These are phyloP conservation scores for Spathaspora girioi DNA, from an alignment of 805 yeast genomes.

Conservation along the genomic window DNA sequence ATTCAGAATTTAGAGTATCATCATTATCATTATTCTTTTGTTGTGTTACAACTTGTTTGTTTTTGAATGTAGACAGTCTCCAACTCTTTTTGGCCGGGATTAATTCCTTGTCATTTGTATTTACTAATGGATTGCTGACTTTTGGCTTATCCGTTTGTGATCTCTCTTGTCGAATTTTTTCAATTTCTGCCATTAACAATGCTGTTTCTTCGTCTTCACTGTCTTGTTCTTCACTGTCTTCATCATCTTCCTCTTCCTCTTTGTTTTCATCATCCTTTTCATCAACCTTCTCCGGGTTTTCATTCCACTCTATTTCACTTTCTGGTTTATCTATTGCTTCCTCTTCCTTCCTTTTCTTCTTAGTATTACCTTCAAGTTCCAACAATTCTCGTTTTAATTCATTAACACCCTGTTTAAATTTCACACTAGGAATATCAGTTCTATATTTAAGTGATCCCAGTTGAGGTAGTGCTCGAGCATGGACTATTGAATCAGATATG, in stretches of 20 bases:
- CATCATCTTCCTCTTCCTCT: constrained; percentile 3
- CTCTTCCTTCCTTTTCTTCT: constrained; percentile 4
- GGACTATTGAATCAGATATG: constrained; percentile 27
- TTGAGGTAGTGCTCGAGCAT: constrained; percentile 24
- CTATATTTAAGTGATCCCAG: constrained; percentile 27
- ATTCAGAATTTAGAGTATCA: constrained; percentile 30
- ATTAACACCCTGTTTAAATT: constrained; percentile 13
- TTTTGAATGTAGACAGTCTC: constrained; percentile 24
- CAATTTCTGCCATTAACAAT: constrained; percentile 15
- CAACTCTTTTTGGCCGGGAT: constrained; percentile 23
- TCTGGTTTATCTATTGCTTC: constrained; percentile 3
- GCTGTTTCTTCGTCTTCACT: constrained; percentile 16
- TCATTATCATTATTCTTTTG: constrained; percentile 17
- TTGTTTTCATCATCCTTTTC: neutral
- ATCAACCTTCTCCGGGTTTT: neutral
- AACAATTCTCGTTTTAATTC: constrained; percentile 20
- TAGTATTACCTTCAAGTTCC: neutral
- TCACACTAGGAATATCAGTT: constrained; percentile 15
- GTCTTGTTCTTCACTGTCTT: constrained; percentile 3
- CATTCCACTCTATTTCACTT: neutral
- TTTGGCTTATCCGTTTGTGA: constrained; percentile 7
- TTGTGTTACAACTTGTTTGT: neutral
- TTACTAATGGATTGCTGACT: constrained; percentile 11
- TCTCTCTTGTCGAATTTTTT: constrained; percentile 14
- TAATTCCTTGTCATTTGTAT: neutral